phyloP scores from a whole-genome alignment of 257 asterid species.

The Petunia axillaris region DNA sequence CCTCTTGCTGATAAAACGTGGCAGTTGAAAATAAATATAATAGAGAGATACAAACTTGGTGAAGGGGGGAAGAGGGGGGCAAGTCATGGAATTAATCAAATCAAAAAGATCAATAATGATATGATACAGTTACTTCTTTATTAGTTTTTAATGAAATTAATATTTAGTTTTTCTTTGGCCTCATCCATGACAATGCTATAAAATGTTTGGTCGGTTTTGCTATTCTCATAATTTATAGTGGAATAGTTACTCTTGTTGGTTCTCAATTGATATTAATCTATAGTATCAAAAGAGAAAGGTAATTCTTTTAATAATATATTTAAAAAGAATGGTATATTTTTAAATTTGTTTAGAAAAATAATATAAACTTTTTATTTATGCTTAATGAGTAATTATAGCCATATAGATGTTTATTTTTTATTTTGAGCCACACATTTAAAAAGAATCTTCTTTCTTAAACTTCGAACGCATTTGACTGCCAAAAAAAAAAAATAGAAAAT shows the following conservation, averaged over 20 bases:
- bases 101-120: not conserved
- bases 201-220: conserved; percentile 13
- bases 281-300: no score
- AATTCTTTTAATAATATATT: no score
- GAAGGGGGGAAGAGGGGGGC: not conserved
- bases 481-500: no score
- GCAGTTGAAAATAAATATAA: not conserved
- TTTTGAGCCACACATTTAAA: no score
- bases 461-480: no score
- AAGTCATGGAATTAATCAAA: not conserved
- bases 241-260: not conserved
- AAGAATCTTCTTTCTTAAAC: no score
- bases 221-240: not conserved
- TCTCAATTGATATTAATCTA: not conserved
- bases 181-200: not conserved
- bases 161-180: not conserved
- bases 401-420: no score
- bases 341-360: no score
- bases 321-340: no score
- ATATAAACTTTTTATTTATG: no score
- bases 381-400: no score
- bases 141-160: not conserved
- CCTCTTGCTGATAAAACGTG: not conserved
- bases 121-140: not conserved
- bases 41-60: not conserved